Evolutionary conservation across 1,284 basidiomycete species (phyloP), one percentile per base, ranked within the genome.

Genomic region (Termitomyces sp.): DNA sequence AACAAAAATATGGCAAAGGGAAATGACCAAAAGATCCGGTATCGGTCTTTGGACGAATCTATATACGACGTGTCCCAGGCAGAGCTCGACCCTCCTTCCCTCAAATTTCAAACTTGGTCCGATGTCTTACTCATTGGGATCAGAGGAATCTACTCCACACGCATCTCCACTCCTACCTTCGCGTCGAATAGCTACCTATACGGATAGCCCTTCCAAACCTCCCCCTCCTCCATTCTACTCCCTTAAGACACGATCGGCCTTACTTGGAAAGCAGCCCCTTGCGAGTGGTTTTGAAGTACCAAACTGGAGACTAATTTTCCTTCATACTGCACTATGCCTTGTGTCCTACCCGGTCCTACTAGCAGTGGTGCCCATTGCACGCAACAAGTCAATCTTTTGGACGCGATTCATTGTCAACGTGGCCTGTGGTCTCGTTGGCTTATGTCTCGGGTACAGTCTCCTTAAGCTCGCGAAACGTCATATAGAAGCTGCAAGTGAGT

Each of bases 401-500:
- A 67, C 70, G 37, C 66, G 72, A 31, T 58, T 69, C 14, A 55
- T 69, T 1, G 66, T 72, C 13, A 66, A 64, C 26, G 39, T 63
- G 13, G 68, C 67, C 24, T 69, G 66, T 53, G 64, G 69, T 0
- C 21, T 66, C 11, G 46, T 69, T 19, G 73, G 72, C 6, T 52
- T 72, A 5, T 52, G 55, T 1, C 56, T 75, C 16, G 70, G 67
- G 2, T 54, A 62, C 39, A 72, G 63, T 56, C 57, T 74, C n/a
- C 30, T 69, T 19, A 52, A 52, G 11, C 51, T 72, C 13, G 68
- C 60, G 18, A 65, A 62, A 40, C 56, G 58, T 24, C 66, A 67
- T 54, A 52, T 74, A 33, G 73, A 74, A 54, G 71, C 74, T 52
- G 62, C 68, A 19, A 67, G 74, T 76, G 49, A 53, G 71, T 68